These are phyloP conservation scores for Vachellia collinsii DNA, from an alignment of 306 rosid species.

Conservation along the genomic window DNA sequence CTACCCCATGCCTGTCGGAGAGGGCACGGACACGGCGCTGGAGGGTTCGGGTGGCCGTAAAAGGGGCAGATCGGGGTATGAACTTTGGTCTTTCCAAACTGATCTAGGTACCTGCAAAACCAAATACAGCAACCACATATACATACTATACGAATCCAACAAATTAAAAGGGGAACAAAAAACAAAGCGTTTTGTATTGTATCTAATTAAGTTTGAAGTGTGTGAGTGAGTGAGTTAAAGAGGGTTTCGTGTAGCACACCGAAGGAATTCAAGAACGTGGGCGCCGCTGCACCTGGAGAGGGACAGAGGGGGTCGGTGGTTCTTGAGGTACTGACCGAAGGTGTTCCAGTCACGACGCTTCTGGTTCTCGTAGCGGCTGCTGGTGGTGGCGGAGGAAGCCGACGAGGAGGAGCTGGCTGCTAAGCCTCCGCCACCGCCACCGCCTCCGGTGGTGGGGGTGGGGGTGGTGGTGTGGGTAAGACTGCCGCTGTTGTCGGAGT, in stretches of 20 bases:
- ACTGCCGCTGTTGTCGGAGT: slow-evolving; percentile 49
- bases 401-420: slow-evolving; percentile 51
- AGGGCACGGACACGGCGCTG: slow-evolving; percentile 99
- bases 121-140: background rate
- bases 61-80: slow-evolving; percentile 94
- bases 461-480: slow-evolving; percentile 22
- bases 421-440: slow-evolving; percentile 11
- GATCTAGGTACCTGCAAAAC: slow-evolving; percentile 72
- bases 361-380: slow-evolving; percentile 95
- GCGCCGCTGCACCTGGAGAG: slow-evolving; percentile 97
- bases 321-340: slow-evolving; percentile 89
- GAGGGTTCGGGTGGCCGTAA: slow-evolving; percentile 93
- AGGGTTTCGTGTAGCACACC: slow-evolving; percentile 34
- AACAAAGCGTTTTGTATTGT: background rate
- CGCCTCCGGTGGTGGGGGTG: slow-evolving; percentile 11
- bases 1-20: slow-evolving; percentile 98
- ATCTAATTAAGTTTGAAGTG: background rate
- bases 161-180: background rate
- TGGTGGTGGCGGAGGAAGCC: slow-evolving; percentile 35
- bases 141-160: background rate
- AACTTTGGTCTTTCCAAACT: slow-evolving; percentile 96
- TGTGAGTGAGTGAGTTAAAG: background rate
- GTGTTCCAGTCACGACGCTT: slow-evolving; percentile 99
- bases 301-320: slow-evolving; percentile 91
- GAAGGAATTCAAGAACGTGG: slow-evolving; percentile 93